These are phyloP conservation scores for Endocarpon pusillum DNA, from an alignment of 495 filamentous ascomycete species.

Conservation along the genomic window DNA sequence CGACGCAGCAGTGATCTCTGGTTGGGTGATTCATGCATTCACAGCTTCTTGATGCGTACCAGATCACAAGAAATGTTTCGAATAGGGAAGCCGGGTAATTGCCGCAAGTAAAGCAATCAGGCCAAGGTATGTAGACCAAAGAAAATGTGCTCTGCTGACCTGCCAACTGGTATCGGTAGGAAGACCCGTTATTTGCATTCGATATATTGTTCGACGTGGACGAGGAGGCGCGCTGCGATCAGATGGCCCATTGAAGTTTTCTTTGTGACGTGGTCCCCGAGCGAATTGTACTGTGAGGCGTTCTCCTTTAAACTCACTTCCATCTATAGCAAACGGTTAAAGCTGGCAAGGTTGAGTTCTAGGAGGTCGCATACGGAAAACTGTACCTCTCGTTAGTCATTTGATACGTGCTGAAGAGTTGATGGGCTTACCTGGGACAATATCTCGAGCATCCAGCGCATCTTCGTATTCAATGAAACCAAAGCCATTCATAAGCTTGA, in stretches of 20 bases:
- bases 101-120: slow-evolving; percentile 8
- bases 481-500: slow-evolving; percentile 99
- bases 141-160: slow-evolving; percentile 68
- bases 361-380: slow-evolving; percentile 5
- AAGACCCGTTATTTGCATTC: slow-evolving; percentile 95
- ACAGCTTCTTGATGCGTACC: no score
- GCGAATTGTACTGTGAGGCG: slow-evolving; percentile 95
- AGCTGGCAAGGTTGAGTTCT: slow-evolving; percentile 9
- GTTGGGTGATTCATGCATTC: no score
- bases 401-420: no score
- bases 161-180: slow-evolving; percentile 98
- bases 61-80: slow-evolving; percentile 7
- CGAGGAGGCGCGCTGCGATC: slow-evolving; percentile 68
- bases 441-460: slow-evolving; percentile 88
- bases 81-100: slow-evolving; percentile 22
- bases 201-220: slow-evolving; percentile 81
- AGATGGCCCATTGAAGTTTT: slow-evolving; percentile 42
- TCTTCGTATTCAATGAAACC: slow-evolving; percentile 99
- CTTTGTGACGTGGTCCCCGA: slow-evolving; percentile 77
- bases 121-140: no score
- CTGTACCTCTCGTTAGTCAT: no score
- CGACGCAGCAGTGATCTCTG: no score
- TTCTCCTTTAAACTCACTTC: slow-evolving; percentile 94
- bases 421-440: slow-evolving; percentile 68
- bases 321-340: slow-evolving; percentile 41